Percentiles rank a stretch among this genome's conserved stretches.
phyloP scores from a whole-genome alignment of 805 yeast species.

The Suhomyces faveliae region DNA sequence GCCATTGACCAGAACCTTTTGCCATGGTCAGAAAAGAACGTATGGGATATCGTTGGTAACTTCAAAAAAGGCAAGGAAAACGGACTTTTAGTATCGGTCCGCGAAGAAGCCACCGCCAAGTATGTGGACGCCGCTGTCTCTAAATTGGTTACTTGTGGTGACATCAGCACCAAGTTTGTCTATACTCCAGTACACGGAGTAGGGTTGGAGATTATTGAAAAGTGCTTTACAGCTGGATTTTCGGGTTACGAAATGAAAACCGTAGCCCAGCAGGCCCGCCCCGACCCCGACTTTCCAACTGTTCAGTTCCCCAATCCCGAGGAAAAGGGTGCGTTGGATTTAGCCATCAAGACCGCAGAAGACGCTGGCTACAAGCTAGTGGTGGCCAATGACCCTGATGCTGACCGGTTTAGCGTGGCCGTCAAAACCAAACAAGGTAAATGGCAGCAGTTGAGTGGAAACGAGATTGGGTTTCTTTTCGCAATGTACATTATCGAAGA shows the following conservation, averaged over 20 bases:
- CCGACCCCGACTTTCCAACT: slow-evolving; percentile 85
- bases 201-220: slow-evolving; percentile 61
- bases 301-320: slow-evolving; percentile 95
- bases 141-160: slow-evolving; percentile 29
- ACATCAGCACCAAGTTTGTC: slow-evolving; percentile 49
- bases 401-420: slow-evolving; percentile 88
- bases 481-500: slow-evolving; percentile 59
- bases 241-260: slow-evolving; percentile 33
- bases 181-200: slow-evolving; percentile 98
- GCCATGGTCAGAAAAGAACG: slow-evolving; percentile 50
- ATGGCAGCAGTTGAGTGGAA: slow-evolving; percentile 87
- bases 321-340: slow-evolving; percentile 83
- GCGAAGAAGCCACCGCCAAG: slow-evolving; percentile 37
- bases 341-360: slow-evolving; percentile 67
- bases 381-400: slow-evolving; percentile 94
- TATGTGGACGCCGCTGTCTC: slow-evolving; percentile 36
- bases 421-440: slow-evolving; percentile 41
- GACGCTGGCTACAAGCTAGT: slow-evolving; percentile 50
- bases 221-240: slow-evolving; percentile 35
- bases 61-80: slow-evolving; percentile 23
- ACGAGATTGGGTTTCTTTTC: slow-evolving; percentile 84
- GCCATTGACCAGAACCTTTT: slow-evolving; percentile 57
- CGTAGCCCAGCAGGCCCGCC: slow-evolving; percentile 65
- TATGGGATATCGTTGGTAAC: slow-evolving; percentile 47
- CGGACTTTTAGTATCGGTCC: slow-evolving; percentile 38